These are phyloP conservation scores for Cyberlindnera amylophila DNA, from an alignment of 805 yeast species.

Conservation along the genomic window DNA sequence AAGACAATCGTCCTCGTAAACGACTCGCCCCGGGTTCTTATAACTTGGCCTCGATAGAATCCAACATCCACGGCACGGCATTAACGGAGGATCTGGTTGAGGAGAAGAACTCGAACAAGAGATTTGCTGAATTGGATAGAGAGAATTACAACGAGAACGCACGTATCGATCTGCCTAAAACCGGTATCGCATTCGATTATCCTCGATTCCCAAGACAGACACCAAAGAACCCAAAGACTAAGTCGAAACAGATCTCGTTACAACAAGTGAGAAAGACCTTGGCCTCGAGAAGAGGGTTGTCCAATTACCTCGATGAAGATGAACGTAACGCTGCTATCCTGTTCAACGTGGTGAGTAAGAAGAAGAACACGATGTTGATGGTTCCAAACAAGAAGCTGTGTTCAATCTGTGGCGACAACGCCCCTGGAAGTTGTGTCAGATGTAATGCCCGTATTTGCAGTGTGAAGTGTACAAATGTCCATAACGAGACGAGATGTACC, in stretches of 20 bases:
- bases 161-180: conserved; percentile 37
- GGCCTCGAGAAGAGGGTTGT: conserved; percentile 37
- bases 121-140: conserved; percentile 39
- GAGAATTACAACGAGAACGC: conserved; percentile 41
- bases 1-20: conserved; percentile 20
- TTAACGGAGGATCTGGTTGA: conserved; percentile 28
- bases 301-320: conserved; percentile 40
- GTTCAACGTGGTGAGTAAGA: conserved; percentile 30
- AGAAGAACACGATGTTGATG: conserved; percentile 26
- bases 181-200: conserved; percentile 27
- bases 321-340: conserved; percentile 33
- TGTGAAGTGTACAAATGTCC: conserved; percentile 37
- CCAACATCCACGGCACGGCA: conserved; percentile 26
- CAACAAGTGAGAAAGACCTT: conserved; percentile 36
- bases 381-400: conserved; percentile 39
- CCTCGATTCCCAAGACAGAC: conserved; percentile 13
- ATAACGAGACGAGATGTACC: conserved; percentile 42
- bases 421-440: conserved; percentile 38
- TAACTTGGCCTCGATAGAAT: conserved; percentile 25
- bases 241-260: conserved; percentile 25
- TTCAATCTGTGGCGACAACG: conserved; percentile 42
- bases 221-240: conserved; percentile 14
- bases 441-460: conserved; percentile 41
- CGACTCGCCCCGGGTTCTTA: conserved; percentile 28
- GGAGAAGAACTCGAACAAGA: conserved; percentile 33